Conservation (phyloP, 306 rosid genomes). For the Prunus armeniaca region DNA sequence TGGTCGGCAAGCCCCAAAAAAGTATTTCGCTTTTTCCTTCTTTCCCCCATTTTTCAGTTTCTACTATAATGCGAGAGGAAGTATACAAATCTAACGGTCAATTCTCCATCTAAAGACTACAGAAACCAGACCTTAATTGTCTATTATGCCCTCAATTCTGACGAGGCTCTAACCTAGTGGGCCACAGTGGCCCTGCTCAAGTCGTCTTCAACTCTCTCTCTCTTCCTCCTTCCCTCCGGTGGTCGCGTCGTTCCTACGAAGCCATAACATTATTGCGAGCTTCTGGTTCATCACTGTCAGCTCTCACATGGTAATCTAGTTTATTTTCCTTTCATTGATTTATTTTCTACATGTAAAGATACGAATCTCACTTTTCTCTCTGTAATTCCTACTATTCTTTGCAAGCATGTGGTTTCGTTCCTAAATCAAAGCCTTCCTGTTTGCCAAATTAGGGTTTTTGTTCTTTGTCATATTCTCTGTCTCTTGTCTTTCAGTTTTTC, state of each 20-base stretch:
- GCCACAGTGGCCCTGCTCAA: not conserved
- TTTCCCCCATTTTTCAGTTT: not conserved
- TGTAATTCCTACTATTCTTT: not conserved
- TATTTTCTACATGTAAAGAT: not conserved
- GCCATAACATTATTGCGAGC: conserved; percentile 2
- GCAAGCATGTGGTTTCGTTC: not conserved
- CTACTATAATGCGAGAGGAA: not conserved
- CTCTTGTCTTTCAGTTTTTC: no score
- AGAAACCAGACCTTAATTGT: not conserved
- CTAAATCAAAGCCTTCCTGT: not conserved
- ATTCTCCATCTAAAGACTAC: not conserved
- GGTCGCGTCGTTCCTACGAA: conserved; percentile 5
- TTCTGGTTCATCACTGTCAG: conserved; percentile 6
- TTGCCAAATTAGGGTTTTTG: conserved; percentile 5
- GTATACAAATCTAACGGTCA: not conserved
- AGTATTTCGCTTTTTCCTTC: not conserved
- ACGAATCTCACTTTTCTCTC: not conserved
- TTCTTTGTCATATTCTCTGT: not conserved
- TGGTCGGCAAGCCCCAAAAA: not conserved
- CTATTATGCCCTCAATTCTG: conserved; percentile 4
- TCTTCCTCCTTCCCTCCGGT: not conserved
- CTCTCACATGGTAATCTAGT: conserved; percentile 27
- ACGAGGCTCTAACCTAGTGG: conserved; percentile 11
- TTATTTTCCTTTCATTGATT: not conserved
- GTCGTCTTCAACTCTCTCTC: not conserved